phyloP scores from a whole-genome alignment of 768 basidiomycete genomes.

The Pluteus cervinus region DNA sequence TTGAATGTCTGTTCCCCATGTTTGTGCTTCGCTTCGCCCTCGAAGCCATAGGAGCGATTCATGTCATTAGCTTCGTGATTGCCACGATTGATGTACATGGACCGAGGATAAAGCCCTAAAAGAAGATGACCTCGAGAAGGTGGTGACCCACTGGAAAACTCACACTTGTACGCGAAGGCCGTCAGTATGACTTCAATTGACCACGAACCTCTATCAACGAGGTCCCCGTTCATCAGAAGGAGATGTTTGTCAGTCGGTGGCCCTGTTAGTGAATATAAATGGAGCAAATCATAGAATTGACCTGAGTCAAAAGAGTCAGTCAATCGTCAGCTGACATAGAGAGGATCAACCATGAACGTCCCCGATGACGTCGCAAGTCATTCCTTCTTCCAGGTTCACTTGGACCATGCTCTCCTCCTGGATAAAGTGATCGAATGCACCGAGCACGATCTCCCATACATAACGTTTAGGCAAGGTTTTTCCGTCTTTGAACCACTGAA shows the following conservation, averaged over 20 bases:
- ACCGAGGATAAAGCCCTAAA: slow-evolving; percentile 84
- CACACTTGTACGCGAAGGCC: slow-evolving; percentile 94
- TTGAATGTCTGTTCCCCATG: slow-evolving; percentile 95
- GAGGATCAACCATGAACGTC: slow-evolving; percentile 75
- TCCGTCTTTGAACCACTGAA: slow-evolving; percentile 90
- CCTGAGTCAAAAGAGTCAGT: slow-evolving; percentile 37
- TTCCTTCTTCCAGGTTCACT: slow-evolving; percentile 65
- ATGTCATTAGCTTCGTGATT: slow-evolving; percentile 98
- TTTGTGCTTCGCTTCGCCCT: slow-evolving; percentile 95
- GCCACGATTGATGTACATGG: slow-evolving; percentile 91
- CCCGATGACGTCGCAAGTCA: slow-evolving; percentile 90
- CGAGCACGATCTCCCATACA: slow-evolving; percentile 94
- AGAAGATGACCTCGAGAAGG: no score
- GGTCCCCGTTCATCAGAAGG: slow-evolving; percentile 89
- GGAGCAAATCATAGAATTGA: slow-evolving; percentile 91
- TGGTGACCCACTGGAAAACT: slow-evolving; percentile 1
- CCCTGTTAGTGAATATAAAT: slow-evolving; percentile 82
- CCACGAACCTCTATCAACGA: slow-evolving; percentile 97
- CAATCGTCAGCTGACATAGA: slow-evolving; percentile 1
- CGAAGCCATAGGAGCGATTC: slow-evolving; percentile 92
- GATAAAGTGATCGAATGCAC: slow-evolving; percentile 68
- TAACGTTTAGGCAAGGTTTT: slow-evolving; percentile 86
- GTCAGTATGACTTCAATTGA: slow-evolving; percentile 89
- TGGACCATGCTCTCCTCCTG: slow-evolving; percentile 81
- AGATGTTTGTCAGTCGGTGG: slow-evolving; percentile 82